Evolutionary conservation across 2,329 filamentous ascomycete genomes (phyloP), one percentile per base, ranked within the genome.

Genomic region (Setomelanomma holmii): DNA sequence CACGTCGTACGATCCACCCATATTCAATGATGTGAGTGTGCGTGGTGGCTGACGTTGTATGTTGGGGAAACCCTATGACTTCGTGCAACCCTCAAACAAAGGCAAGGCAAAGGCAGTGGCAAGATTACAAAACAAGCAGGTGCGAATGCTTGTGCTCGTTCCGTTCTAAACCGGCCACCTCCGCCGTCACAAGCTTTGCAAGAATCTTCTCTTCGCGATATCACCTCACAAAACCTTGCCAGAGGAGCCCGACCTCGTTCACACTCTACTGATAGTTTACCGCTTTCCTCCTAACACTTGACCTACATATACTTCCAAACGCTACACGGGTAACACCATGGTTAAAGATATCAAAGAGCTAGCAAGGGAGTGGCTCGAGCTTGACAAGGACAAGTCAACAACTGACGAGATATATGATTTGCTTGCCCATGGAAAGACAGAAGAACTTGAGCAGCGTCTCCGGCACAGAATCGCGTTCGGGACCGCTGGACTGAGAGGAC

Each of bases 401-500:
- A 76, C 77, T 36, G 73, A 79, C 21, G 83, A 86, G 63, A 85
- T 87, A 52, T 74, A 80, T 56, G 66, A 77, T 17, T 75, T 87
- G 22, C 75, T 82, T 16, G 74, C 78, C 27, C 59, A 78, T 22
- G 72, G 76, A 30, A 71, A 83, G 51, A 68, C 71, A 2, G 59
- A 66, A 6, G 82, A 84, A 56, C 75, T 87, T 5, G 79, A 84
- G 55, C 75, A 72, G 49, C 79, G 83, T 35, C 78, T 87, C 19
- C 72, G 77, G 4, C 77, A 78, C 21, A 80, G 83, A 21, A 86
- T 87, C 53, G 79, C 84, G 39, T 87, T 87, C 59, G 85, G 85
- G 20, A 87, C 84, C 5, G 83, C 84, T 34, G 86, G 86, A 36
- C 76, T 88, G 7, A 79, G 86, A 40, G 84, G 84, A n/a, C 79